Conservation (phyloP, 2,329 filamentous ascomycete genomes). For the Aspergillus pseudotamarii region DNA sequence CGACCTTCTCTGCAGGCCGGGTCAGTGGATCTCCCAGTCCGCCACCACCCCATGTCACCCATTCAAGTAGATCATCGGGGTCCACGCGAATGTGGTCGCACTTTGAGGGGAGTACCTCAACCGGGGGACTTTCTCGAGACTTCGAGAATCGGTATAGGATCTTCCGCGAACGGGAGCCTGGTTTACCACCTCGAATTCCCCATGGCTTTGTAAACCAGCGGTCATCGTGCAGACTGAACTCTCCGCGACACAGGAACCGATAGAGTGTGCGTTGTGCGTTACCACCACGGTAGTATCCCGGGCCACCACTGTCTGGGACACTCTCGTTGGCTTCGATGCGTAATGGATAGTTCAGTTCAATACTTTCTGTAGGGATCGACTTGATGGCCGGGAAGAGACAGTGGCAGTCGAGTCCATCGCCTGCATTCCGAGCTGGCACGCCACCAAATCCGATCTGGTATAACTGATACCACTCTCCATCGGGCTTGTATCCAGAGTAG, state of each 20-base stretch:
- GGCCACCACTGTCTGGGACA: slow-evolving; percentile 51
- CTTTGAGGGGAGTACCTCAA: slow-evolving; percentile 48
- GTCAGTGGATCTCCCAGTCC: slow-evolving; percentile 52
- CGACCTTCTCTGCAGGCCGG: slow-evolving; percentile 48
- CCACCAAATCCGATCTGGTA: slow-evolving; percentile 57
- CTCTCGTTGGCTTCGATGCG: slow-evolving; percentile 54
- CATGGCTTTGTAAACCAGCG: slow-evolving; percentile 55
- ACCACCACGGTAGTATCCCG: slow-evolving; percentile 52
- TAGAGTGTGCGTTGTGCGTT: slow-evolving; percentile 54
- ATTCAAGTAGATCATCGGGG: slow-evolving; percentile 53
- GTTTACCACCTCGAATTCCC: slow-evolving; percentile 52
- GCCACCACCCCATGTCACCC: slow-evolving; percentile 55
- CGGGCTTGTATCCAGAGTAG: slow-evolving; percentile 53
- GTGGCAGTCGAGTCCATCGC: slow-evolving; percentile 55
- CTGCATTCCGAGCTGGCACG: slow-evolving; percentile 50
- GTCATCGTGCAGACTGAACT: slow-evolving; percentile 54
- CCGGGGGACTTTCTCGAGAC: slow-evolving; percentile 34
- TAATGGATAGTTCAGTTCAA: slow-evolving; percentile 53
- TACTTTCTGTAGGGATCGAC: slow-evolving; percentile 53
- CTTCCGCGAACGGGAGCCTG: slow-evolving; percentile 49
- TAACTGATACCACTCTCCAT: slow-evolving; percentile 53
- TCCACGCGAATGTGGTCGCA: slow-evolving; percentile 52
- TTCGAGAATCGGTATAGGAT: slow-evolving; percentile 46
- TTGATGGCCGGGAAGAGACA: slow-evolving; percentile 56
- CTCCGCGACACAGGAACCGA: slow-evolving; percentile 49